These are phyloP conservation scores for Dictyostelium brefeldianum DNA, from an alignment of 78 protist genomes.

Conservation along the genomic window DNA sequence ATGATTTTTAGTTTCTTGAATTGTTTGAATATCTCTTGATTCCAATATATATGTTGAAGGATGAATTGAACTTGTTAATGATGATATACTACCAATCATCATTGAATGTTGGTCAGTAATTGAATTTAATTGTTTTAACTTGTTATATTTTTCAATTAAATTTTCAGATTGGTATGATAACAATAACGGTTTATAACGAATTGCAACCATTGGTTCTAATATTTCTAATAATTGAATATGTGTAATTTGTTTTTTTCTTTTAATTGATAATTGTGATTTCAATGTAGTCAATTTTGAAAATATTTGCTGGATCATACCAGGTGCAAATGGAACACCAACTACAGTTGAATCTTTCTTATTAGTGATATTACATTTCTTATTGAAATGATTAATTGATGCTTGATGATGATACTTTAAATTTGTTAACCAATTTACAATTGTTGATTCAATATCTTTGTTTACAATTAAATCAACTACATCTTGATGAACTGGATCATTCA, in stretches of 20 bases:
- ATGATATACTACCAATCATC: neutral
- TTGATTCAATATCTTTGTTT: neutral
- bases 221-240: neutral
- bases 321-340: neutral
- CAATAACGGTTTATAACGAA: conserved; percentile 12
- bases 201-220: conserved; percentile 6
- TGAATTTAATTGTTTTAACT: neutral
- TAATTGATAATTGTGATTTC: neutral
- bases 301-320: neutral
- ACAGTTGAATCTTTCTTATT: neutral
- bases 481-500: conserved; percentile 21
- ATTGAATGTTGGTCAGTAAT: neutral
- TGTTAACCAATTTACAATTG: neutral
- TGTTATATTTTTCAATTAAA: neutral
- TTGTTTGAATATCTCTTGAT: neutral
- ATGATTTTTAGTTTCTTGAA: neutral
- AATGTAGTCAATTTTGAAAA: neutral
- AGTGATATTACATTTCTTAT: neutral
- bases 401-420: conserved; percentile 13
- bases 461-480: neutral
- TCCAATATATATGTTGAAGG: neutral
- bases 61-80: conserved; percentile 6
- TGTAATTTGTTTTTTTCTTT: conserved; percentile 8
- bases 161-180: neutral
- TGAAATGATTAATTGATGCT: neutral